Base-by-base conservation (phyloP, 2,329 filamentous ascomycete species). In the Diaporthe destruens region DNA sequence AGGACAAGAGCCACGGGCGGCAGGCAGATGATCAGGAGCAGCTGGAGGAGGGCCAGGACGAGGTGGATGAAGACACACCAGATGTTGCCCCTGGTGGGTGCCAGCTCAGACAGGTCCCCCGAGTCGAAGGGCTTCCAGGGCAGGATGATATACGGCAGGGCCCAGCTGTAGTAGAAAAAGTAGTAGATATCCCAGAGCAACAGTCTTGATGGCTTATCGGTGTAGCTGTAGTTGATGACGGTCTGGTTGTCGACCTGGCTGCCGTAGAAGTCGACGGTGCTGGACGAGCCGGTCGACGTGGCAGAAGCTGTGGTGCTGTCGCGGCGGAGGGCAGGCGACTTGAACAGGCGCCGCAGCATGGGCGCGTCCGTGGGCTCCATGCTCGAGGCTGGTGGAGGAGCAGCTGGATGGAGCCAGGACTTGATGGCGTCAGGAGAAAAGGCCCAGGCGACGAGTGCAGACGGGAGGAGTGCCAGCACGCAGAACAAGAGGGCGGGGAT, bases 171-270 rank as follows among this genome's bases (percentile, higher is more conserved):
- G 67, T 82, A 80, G 79, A 89, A 87, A 80, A 90, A 89, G 76
- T 86, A 87, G 77, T 84, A 85, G n/a, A 88, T 76, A 73, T 91
- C 88, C 79, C 84, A 87, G 57, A 82, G 78, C 66, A 90, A 80
- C 63, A 90, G 83, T 57, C 78, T 84, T 79, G 82, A 85, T 1
- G 88, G 88, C 76, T 84, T 81, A 76, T 90, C 88, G 11, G 89
- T 91, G 79, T 91, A 90, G 76, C 85, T 84, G 80, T 90, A 90
- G 80, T 87, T 89, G 79, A 88, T 89, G 77, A 89, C 85, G n/a
- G 84, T 84, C 69, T 83, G 80, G 74, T 86, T 88, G 71, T 89
- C 89, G 57, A 90, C 82, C 78, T 91, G 89, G 3, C 88, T 90
- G 74, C 85, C 86, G 77, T 89, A 87, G 80, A 89, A 90, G 67